These are phyloP conservation scores for Fusarium scirpi DNA, from an alignment of 2,329 filamentous ascomycete genomes.

Conservation along the genomic window DNA sequence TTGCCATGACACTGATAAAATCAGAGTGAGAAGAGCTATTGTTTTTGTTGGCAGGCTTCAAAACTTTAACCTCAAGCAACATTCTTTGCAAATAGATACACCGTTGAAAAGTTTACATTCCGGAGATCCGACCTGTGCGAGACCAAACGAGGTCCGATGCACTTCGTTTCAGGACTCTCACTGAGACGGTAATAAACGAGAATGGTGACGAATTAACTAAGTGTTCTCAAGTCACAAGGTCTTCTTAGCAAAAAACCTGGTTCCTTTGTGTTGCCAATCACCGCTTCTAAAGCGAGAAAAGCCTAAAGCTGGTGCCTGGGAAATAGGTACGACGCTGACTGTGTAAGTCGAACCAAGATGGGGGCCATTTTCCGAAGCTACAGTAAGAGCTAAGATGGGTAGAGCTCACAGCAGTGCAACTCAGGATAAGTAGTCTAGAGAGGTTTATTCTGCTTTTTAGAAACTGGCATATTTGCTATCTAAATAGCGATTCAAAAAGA, in stretches of 20 bases:
- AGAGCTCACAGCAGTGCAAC: not conserved
- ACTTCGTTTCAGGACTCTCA: conserved; percentile 4
- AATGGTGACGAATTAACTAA: conserved; percentile 37
- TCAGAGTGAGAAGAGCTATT: not conserved
- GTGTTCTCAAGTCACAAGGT: conserved; percentile 34
- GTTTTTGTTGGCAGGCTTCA: not conserved
- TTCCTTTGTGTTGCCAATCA: conserved; percentile 36
- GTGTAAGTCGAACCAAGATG: conserved; percentile 35
- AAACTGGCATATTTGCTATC: too few relatives aligned
- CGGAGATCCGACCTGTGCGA: not conserved
- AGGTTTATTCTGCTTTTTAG: not conserved
- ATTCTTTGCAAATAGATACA: not conserved
- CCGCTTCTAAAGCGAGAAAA: conserved; percentile 13
- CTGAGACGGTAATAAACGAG: conserved; percentile 20
- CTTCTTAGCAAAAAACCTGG: conserved; percentile 16
- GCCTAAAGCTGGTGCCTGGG: conserved; percentile 38
- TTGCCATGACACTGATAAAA: not conserved
- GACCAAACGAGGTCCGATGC: conserved; percentile 12
- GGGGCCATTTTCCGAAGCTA: conserved; percentile 15
- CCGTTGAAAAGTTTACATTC: not conserved
- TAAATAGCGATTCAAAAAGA: not conserved
- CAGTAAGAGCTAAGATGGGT: not conserved
- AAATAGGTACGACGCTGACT: conserved; percentile 36
- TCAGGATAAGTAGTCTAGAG: not conserved
- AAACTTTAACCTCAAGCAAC: not conserved